Conservation (phyloP, 441 rosid genomes). For the Euphorbia corollata region DNA sequence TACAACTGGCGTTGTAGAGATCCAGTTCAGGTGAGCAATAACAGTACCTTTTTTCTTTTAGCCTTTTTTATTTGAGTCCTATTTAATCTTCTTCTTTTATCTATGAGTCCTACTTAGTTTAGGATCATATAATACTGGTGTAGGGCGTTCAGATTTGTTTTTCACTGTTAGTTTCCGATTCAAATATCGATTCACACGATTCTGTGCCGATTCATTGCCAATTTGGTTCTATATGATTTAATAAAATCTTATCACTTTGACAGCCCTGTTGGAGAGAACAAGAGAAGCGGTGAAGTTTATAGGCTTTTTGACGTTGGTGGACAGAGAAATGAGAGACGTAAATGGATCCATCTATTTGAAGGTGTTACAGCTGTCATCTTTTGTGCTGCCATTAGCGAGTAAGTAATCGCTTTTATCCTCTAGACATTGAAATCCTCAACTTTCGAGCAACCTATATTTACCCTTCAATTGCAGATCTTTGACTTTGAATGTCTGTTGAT, state of each 20-base stretch:
- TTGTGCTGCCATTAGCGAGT: constrained; percentile 99
- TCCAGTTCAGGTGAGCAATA: constrained; percentile 81
- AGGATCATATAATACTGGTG: no score
- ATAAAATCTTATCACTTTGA: constrained; percentile 10
- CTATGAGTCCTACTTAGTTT: no score
- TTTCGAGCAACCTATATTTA: background rate
- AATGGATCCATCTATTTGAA: constrained; percentile 99
- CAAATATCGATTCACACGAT: no score
- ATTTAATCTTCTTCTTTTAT: no score
- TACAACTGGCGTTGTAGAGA: constrained; percentile 95
- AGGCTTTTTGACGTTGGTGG: constrained; percentile 97
- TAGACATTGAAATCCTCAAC: background rate
- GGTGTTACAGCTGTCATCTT: constrained; percentile 96
- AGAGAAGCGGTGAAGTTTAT: constrained; percentile 96
- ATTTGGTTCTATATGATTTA: constrained; percentile 1
- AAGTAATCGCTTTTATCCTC: constrained; percentile 30
- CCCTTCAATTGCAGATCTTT: background rate
- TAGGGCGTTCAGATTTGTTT: no score
- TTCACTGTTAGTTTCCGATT: no score
- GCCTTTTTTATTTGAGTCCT: no score
- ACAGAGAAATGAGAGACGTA: constrained; percentile 94
- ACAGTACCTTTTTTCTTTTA: background rate
- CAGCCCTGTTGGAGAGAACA: constrained; percentile 94
- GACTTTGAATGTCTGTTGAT: background rate
- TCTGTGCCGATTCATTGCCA: no score